A percentile compares a stretch with the other conserved stretches of the same genome.
Conservation (phyloP, 345 rosid genomes). For the Firmiana major region DNA sequence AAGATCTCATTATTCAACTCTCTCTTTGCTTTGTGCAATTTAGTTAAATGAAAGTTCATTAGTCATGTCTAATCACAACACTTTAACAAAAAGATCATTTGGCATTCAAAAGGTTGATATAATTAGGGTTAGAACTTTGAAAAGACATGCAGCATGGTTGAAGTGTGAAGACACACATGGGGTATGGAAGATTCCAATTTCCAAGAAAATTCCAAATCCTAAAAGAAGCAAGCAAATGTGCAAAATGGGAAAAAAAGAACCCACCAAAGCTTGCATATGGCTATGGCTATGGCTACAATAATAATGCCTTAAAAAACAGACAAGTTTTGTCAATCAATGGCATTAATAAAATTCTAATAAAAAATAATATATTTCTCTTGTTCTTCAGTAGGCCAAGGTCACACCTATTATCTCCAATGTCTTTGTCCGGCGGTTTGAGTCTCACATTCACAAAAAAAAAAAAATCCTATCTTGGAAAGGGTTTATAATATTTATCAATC, state of each 20-base stretch:
- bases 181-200: background rate
- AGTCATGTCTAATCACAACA: background rate
- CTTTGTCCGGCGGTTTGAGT: background rate
- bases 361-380: background rate
- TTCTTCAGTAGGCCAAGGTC: background rate
- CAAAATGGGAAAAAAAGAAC: background rate
- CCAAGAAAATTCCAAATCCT: conserved; percentile 4
- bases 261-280: background rate
- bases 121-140: background rate
- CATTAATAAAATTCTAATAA: background rate
- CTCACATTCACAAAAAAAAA: background rate
- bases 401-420: background rate
- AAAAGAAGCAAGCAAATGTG: background rate
- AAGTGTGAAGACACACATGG: background rate
- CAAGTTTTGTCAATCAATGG: background rate
- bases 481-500: background rate
- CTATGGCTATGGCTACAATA: background rate
- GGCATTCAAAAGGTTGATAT: no score
- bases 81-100: background rate
- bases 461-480: background rate
- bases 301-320: background rate
- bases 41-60: no score
- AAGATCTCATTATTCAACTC: no score
- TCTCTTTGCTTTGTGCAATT: no score
- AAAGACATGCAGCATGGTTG: background rate